Evolutionary conservation across 345 rosid genomes (phyloP).

Genomic region (Hirschfeldia incana): DNA sequence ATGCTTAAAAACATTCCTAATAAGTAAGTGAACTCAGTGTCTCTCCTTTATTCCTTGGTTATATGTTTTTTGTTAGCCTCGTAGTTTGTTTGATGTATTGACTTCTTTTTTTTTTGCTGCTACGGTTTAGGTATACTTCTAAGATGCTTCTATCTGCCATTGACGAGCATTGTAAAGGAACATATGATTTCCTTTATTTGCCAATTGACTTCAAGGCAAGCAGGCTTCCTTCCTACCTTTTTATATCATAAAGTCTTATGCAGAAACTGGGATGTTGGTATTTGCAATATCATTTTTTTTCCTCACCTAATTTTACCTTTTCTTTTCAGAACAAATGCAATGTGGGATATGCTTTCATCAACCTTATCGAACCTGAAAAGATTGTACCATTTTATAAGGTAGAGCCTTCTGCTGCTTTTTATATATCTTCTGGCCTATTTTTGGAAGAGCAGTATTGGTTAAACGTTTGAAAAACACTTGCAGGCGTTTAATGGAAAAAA

Average conservation of each 20-base stretch:
- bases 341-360: conserved; percentile 91
- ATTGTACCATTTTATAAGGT: conserved; percentile 79
- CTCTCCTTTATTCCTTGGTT: conserved; percentile 4
- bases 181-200: conserved; percentile 77
- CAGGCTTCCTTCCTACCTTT: conserved; percentile 16
- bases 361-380: conserved; percentile 75
- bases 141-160: conserved; percentile 86
- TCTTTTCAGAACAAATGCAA: conserved; percentile 81
- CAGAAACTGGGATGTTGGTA: conserved; percentile 1
- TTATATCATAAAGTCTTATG: background rate
- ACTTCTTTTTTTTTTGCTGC: background rate
- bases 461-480: conserved; percentile 19
- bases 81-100: background rate
- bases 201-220: conserved; percentile 86
- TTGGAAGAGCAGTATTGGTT: conserved; percentile 13
- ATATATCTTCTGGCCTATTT: background rate
- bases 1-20: conserved; percentile 98
- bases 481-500: conserved; percentile 89
- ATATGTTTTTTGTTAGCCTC: background rate
- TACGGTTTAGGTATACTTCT: conserved; percentile 59
- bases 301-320: background rate
- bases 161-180: conserved; percentile 74
- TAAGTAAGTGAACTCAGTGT: conserved; percentile 55
- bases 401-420: conserved; percentile 11
- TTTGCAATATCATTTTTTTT: background rate